These are phyloP conservation scores for Rickenella mellea DNA, from an alignment of 768 basidiomycete genomes.

Conservation along the genomic window DNA sequence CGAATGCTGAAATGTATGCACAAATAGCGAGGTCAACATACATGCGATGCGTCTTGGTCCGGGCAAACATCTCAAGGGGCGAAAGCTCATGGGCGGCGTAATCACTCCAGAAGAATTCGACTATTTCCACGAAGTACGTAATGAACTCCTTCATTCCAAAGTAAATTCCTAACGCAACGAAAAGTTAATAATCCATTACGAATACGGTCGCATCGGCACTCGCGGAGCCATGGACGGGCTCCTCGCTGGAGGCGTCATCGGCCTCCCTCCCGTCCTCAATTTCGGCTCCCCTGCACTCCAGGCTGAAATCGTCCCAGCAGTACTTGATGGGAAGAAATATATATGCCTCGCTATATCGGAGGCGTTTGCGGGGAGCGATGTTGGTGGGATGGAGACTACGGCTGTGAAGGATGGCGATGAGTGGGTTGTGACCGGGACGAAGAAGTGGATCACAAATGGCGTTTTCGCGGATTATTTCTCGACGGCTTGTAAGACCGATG, in stretches of 20 bases:
- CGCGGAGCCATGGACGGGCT: conserved; percentile 86
- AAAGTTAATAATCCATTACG: conserved; percentile 71
- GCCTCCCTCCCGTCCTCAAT: conserved; percentile 84
- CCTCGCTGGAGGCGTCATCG: conserved; percentile 74
- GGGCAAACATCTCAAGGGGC: conserved; percentile 78
- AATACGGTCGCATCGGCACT: conserved; percentile 75
- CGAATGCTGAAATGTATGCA: neutral
- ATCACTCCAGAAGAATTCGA: conserved; percentile 81
- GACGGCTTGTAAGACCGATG: conserved; percentile 66
- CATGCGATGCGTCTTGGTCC: conserved; percentile 89
- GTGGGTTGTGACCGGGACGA: conserved; percentile 88
- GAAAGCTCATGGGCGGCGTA: conserved; percentile 63
- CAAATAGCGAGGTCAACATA: conserved; percentile 59
- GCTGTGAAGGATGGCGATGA: conserved; percentile 78
- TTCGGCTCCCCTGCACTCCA: conserved; percentile 72
- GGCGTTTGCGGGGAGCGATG: conserved; percentile 87
- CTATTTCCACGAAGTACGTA: conserved; percentile 83
- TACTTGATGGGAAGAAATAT: conserved; percentile 71
- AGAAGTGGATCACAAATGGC: conserved; percentile 96
- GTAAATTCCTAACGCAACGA: neutral
- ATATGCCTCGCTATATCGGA: conserved; percentile 89
- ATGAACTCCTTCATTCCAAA: neutral
- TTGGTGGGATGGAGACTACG: conserved; percentile 74
- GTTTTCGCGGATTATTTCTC: conserved; percentile 81
- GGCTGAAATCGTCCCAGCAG: conserved; percentile 60